Base-by-base conservation (phyloP, 129 eudicot species). In the Escallonia herrerae region DNA sequence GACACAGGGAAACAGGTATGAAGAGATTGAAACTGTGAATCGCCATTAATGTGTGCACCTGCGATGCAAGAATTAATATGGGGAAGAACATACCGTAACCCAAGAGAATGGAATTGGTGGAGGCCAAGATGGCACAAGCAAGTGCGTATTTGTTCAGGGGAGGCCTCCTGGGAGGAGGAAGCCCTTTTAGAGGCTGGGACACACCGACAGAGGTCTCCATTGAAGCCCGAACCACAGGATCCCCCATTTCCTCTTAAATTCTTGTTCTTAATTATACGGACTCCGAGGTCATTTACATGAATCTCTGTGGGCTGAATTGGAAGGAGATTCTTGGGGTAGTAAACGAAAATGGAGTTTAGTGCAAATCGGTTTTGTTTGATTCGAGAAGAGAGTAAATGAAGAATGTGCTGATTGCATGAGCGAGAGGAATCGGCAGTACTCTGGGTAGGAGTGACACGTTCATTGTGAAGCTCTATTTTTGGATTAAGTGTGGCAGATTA, bases 111-210 rank as follows among this genome's bases (percentile, higher is more conserved):
- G 97, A 90, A 72, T 84, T 90, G 41, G 95, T 86, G 48, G 97
- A 90, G 52, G 97, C 97, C 65, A 90, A 74, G 60, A 90, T 71
- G 63, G 97, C 97, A 71, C 95, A 90, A 5, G 77, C 80, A 4
- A 90, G 87, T 40, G 90, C 97, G 61, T 86, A 86, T 40, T 49
- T 86, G 79, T 90, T 90, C 75, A 84, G 64, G 51, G 69, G 77
- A 47, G 68, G 43, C 3, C 1, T 56, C 67, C 22, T 14, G 47
- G 81, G 41, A 4, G 38, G 40, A 8, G 60, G 60, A 22, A 11
- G 42, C 40, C 7, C 41, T 37, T 33, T 33, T 0, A 7, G 40
- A 8, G 2, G 4, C 9, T 2, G 61, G 33, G 11, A 10, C 15
- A 6, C 64, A 42, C 13, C 44, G 10, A 68, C 38, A 62, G 51